Evolutionary conservation across 2,329 filamentous ascomycete species (phyloP).

Genomic region (Penicillium concentricum): DNA sequence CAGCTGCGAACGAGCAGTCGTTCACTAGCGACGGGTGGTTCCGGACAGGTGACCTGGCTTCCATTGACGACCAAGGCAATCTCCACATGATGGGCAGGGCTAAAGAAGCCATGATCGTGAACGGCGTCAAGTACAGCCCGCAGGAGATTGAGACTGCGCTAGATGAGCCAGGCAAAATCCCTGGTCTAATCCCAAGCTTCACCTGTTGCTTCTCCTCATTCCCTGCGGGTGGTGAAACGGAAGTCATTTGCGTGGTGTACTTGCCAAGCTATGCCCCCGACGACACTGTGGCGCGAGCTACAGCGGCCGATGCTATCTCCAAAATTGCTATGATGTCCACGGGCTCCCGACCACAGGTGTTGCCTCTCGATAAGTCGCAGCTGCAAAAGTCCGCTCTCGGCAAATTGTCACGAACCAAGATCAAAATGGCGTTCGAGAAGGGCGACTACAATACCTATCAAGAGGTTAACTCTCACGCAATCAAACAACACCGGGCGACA

Average conservation of each 20-base stretch:
- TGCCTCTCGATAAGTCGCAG: slow-evolving; percentile 8
- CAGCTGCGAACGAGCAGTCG: slow-evolving; percentile 19
- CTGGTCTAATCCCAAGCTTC: slow-evolving; percentile 27
- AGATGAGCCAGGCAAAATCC: slow-evolving; percentile 28
- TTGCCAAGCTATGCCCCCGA: slow-evolving; percentile 24
- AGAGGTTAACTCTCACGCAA: slow-evolving; percentile 1
- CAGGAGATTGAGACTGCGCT: slow-evolving; percentile 42
- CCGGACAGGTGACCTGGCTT: slow-evolving; percentile 25
- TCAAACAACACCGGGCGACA: background rate
- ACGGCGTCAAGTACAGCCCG: slow-evolving; percentile 46
- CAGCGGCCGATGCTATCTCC: slow-evolving; percentile 9
- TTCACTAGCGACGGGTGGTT: slow-evolving; percentile 37
- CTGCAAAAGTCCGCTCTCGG: slow-evolving; percentile 19
- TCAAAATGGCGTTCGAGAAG: slow-evolving; percentile 33
- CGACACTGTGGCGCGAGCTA: slow-evolving; percentile 3
- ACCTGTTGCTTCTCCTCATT: slow-evolving; percentile 44
- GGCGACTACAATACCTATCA: slow-evolving; percentile 41
- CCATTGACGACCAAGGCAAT: slow-evolving; percentile 11
- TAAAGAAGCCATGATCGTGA: slow-evolving; percentile 42
- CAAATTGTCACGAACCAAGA: slow-evolving; percentile 17
- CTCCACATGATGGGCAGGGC: slow-evolving; percentile 12
- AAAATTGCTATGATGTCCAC: slow-evolving; percentile 9
- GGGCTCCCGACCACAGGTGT: background rate
- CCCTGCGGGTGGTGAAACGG: slow-evolving; percentile 28
- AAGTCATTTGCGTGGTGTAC: slow-evolving; percentile 44